phyloP scores from a whole-genome alignment of 2,329 filamentous ascomycete species.

The Achaetomium macrosporum region DNA sequence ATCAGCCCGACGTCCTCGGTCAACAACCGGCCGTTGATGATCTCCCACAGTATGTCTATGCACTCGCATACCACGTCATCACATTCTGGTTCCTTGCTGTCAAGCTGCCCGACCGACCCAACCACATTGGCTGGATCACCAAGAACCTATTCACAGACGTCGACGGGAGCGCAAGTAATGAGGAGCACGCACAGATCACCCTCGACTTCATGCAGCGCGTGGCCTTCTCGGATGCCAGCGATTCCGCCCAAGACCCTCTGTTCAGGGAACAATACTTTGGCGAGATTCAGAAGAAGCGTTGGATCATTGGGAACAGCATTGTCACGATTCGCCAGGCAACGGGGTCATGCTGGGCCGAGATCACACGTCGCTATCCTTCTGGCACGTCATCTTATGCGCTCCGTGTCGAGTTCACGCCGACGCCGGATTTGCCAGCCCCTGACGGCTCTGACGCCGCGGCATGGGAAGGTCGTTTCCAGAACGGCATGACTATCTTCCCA shows the following conservation, averaged over 20 bases:
- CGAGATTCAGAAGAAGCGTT: constrained; percentile 60
- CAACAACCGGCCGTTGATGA: constrained; percentile 54
- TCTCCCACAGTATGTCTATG: constrained; percentile 87
- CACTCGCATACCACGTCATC: constrained; percentile 89
- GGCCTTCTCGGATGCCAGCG: constrained; percentile 77
- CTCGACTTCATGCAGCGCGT: constrained; percentile 92
- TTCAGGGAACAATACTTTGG: constrained; percentile 62
- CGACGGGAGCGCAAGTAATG: constrained; percentile 66
- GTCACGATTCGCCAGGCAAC: constrained; percentile 68
- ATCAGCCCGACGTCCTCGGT: constrained; percentile 26
- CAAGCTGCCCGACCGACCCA: constrained; percentile 75
- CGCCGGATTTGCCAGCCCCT: constrained; percentile 17
- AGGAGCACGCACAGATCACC: constrained; percentile 90
- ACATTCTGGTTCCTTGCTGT: constrained; percentile 95
- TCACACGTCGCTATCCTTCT: constrained; percentile 67
- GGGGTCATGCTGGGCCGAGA: constrained; percentile 60
- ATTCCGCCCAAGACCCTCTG: constrained; percentile 61
- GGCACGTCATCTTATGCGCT: constrained; percentile 56
- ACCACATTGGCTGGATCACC: constrained; percentile 84
- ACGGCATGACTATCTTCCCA: constrained; percentile 59
- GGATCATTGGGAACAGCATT: constrained; percentile 68
- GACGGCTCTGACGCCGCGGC: constrained; percentile 40
- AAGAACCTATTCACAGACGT: constrained; percentile 77
- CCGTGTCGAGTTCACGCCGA: constrained; percentile 51
- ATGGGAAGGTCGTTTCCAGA: constrained; percentile 45